Evolutionary conservation across 129 eudicot species (phyloP).

Genomic region (Pittosporum tobira): DNA sequence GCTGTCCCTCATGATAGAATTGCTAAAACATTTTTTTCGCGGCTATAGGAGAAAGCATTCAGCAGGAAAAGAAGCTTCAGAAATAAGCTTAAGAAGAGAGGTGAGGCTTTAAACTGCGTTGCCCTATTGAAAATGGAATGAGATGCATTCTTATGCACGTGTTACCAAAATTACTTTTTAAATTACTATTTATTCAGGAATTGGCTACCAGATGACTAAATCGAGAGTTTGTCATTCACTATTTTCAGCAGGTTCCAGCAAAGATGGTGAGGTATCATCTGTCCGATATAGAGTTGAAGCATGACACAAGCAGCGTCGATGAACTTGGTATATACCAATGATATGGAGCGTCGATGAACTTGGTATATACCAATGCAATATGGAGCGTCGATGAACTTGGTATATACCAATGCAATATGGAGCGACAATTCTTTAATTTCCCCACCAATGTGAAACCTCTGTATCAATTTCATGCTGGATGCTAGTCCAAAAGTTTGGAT

Average conservation of each 20-base stretch:
- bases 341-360: too few species aligned
- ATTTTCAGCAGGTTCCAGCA: constrained; percentile 11
- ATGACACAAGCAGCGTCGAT: constrained; percentile 4
- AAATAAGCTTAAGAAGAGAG: constrained; percentile 74
- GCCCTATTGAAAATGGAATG: background rate
- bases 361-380: background rate
- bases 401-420: too few species aligned
- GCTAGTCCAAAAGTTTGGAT: too few species aligned
- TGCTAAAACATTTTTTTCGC: background rate
- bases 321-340: background rate
- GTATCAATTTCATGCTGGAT: too few species aligned
- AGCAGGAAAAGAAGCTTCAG: constrained; percentile 95
- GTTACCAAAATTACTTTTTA: background rate
- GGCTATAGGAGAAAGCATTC: constrained; percentile 88
- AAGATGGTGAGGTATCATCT: constrained; percentile 2
- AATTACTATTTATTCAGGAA: too few species aligned
- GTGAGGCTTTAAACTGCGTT: constrained; percentile 15
- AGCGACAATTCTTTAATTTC: too few species aligned
- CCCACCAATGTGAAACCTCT: too few species aligned
- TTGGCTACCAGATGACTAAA: background rate
- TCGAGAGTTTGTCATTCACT: background rate
- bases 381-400: too few species aligned
- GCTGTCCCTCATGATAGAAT: background rate
- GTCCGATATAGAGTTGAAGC: constrained; percentile 6
- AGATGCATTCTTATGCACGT: background rate